A percentile compares a stretch with the other conserved stretches of the same genome.
Evolutionary conservation across 257 asterid genomes (phyloP).

Genomic region (Jaltomata sinuosa): DNA sequence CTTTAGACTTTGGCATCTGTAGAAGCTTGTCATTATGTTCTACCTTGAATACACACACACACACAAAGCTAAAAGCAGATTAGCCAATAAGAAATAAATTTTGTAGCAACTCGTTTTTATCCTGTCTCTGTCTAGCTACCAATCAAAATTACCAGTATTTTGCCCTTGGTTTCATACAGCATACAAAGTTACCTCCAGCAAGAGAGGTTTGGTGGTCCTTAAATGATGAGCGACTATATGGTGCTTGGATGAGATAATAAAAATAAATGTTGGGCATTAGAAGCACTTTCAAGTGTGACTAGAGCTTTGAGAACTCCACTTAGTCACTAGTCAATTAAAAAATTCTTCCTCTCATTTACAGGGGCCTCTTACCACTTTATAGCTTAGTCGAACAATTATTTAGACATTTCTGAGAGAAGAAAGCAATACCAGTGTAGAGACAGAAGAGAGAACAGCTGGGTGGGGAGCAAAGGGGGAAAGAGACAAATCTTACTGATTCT

Average conservation of each 20-base stretch:
- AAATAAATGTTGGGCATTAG: neutral
- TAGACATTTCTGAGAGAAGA: neutral
- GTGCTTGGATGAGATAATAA: neutral
- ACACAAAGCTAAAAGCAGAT: neutral
- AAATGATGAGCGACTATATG: neutral
- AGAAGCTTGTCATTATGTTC: neutral
- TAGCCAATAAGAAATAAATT: neutral
- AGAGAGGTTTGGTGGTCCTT: neutral
- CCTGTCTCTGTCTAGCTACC: neutral
- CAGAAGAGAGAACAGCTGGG: neutral
- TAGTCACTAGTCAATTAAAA: neutral
- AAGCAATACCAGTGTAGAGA: neutral
- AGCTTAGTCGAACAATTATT: neutral
- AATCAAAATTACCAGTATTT: neutral
- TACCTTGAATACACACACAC: neutral
- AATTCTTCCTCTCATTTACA: neutral
- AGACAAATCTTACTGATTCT: constrained; percentile 65
- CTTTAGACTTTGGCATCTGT: neutral
- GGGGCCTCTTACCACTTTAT: neutral
- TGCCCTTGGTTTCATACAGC: neutral
- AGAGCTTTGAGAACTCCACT: neutral
- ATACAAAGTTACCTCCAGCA: neutral
- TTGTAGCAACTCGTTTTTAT: neutral
- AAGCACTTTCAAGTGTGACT: neutral
- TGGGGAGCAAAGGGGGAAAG: neutral